These are phyloP conservation scores for Suillus clintonianus DNA, from an alignment of 768 basidiomycete species.

Conservation along the genomic window DNA sequence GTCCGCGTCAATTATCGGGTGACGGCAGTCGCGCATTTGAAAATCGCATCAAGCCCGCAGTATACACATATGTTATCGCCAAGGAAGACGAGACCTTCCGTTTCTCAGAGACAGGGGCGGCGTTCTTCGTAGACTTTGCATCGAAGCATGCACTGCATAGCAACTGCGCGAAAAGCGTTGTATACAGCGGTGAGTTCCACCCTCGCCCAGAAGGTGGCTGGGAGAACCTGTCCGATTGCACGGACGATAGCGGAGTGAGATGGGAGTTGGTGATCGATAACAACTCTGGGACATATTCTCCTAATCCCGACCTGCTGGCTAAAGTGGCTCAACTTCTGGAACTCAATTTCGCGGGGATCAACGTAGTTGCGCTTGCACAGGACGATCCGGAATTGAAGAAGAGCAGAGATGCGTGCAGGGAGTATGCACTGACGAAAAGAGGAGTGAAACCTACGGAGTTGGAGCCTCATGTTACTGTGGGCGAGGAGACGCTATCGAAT, in stretches of 20 bases:
- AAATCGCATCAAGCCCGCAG: constrained; percentile 72
- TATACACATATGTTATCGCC: constrained; percentile 86
- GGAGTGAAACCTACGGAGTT: constrained; percentile 62
- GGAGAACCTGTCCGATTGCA: constrained; percentile 58
- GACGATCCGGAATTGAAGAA: constrained; percentile 56
- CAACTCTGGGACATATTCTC: constrained; percentile 83
- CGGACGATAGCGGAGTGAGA: constrained; percentile 52
- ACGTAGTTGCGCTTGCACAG: constrained; percentile 53
- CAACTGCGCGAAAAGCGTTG: constrained; percentile 65
- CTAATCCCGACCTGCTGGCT: constrained; percentile 63
- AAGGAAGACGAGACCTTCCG: constrained; percentile 74
- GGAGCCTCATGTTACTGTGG: constrained; percentile 58
- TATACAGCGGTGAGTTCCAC: constrained; percentile 82
- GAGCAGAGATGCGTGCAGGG: constrained; percentile 68
- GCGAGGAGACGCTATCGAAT: constrained; percentile 53
- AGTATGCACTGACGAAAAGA: constrained; percentile 62
- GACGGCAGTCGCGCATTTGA: constrained; percentile 17
- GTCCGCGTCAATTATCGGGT: constrained; percentile 17
- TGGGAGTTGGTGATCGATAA: constrained; percentile 91
- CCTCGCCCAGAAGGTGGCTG: constrained; percentile 71
- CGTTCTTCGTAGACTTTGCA: constrained; percentile 85
- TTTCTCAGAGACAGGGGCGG: constrained; percentile 85
- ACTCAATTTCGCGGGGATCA: constrained; percentile 71
- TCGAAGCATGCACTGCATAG: constrained; percentile 86
- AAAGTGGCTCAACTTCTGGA: constrained; percentile 62